Evolutionary conservation across 352 stramenopile genomes (phyloP).

Genomic region (Globisporangium ultimum): DNA sequence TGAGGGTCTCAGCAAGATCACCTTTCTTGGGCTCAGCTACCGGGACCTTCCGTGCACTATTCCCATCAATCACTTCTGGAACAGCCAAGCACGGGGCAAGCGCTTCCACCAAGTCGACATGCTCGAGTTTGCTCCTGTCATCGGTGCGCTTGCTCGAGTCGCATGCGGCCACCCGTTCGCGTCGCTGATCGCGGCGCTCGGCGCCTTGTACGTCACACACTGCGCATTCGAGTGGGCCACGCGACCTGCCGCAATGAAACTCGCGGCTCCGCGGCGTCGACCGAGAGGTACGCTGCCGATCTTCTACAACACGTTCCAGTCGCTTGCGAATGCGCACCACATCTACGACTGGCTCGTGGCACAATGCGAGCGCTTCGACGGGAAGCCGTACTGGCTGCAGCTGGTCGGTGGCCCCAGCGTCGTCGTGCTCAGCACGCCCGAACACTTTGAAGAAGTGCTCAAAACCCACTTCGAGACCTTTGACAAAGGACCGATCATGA

Average conservation of each 20-base stretch:
- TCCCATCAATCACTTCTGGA: too few relatives aligned
- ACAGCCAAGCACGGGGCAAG: too few relatives aligned
- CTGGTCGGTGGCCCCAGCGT: conserved; percentile 3
- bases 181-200: background rate
- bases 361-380: conserved; percentile 4
- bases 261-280: background rate
- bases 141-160: too few relatives aligned
- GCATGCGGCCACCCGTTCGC: background rate
- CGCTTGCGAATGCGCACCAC: conserved; percentile 2
- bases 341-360: conserved; percentile 12
- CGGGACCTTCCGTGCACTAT: too few relatives aligned
- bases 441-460: conserved; percentile 22
- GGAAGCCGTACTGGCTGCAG: conserved; percentile 9
- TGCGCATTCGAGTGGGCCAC: conserved; percentile 8
- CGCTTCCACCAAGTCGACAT: too few relatives aligned
- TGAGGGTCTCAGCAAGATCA: too few relatives aligned
- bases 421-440: conserved; percentile 12
- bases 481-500: conserved; percentile 19
- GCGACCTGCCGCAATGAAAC: conserved; percentile 5
- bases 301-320: conserved; percentile 17
- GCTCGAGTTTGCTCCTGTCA: too few relatives aligned
- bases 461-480: conserved; percentile 24
- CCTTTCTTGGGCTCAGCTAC: too few relatives aligned
- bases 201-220: background rate
- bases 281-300: conserved; percentile 14